phyloP scores from a whole-genome alignment of 1,284 basidiomycete species.

The Leccinum fallax region DNA sequence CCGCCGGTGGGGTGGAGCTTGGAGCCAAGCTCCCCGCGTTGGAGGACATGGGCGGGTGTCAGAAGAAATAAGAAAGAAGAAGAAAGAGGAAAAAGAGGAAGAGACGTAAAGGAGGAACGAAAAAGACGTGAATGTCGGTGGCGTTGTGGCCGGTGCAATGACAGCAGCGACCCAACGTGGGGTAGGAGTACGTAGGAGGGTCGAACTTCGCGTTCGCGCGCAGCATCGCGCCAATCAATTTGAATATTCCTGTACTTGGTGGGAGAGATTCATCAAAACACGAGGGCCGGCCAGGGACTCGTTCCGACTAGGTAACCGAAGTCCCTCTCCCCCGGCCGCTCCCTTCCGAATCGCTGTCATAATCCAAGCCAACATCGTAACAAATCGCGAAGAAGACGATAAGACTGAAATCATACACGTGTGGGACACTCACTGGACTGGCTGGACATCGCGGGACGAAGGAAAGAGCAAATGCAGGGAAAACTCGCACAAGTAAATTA shows the following conservation, averaged over 20 bases:
- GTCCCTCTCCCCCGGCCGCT: not conserved
- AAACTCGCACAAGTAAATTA: not conserved
- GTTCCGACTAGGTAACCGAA: not conserved
- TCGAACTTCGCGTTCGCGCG: not conserved
- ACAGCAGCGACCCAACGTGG: not conserved
- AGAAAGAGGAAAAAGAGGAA: not conserved
- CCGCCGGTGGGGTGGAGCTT: conserved; percentile 3
- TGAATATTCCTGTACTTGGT: conserved; percentile 12
- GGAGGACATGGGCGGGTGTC: conserved; percentile 25
- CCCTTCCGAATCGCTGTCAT: not conserved
- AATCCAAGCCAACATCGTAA: not conserved
- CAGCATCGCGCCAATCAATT: conserved; percentile 8
- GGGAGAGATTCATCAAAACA: conserved; percentile 7
- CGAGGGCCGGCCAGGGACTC: conserved; percentile 4
- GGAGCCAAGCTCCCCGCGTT: not conserved
- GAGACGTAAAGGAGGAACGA: not conserved
- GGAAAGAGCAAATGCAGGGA: not conserved
- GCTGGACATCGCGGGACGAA: not conserved
- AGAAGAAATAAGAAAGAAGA: not conserved
- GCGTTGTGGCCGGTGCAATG: not conserved
- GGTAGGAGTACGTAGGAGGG: not conserved
- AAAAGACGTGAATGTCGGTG: not conserved
- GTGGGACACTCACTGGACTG: not conserved
- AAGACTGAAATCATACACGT: not conserved
- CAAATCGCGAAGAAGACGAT: not conserved